Percentiles rank a stretch among this genome's conserved stretches.
These are phyloP conservation scores for Musa balbisiana DNA, from an alignment of 202 grass and related monocot genomes.

Conservation along the genomic window DNA sequence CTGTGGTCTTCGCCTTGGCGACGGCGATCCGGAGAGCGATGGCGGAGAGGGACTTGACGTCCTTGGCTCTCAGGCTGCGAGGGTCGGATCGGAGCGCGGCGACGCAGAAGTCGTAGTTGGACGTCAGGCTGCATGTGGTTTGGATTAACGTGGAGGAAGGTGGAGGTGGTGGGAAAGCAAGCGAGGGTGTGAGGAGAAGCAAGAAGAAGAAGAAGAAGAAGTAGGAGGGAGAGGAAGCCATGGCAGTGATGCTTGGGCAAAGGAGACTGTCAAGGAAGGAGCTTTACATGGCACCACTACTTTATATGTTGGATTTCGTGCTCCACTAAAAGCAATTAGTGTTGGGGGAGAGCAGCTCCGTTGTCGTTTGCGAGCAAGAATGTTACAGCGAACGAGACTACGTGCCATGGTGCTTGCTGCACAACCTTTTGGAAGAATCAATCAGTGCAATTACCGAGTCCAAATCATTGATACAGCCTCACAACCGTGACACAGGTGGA, in stretches of 20 bases:
- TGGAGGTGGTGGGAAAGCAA: background rate
- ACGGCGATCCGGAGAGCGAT: background rate
- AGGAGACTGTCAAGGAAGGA: background rate
- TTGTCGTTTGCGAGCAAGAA: too few relatives aligned
- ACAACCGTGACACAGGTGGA: too few relatives aligned
- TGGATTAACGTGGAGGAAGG: background rate
- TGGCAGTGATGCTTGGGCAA: too few relatives aligned
- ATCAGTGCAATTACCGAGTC: too few relatives aligned
- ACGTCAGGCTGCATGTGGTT: constrained; percentile 4
- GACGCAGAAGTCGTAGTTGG: constrained; percentile 17
- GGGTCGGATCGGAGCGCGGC: constrained; percentile 8
- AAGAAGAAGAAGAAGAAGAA: background rate
- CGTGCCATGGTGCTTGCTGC: too few relatives aligned
- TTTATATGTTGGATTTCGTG: too few relatives aligned
- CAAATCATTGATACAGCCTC: too few relatives aligned
- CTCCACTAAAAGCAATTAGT: too few relatives aligned
- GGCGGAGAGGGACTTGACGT: constrained; percentile 7
- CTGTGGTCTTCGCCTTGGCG: background rate
- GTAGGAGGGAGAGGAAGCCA: too few relatives aligned
- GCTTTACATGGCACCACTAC: background rate
- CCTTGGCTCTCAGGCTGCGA: constrained; percentile 6
- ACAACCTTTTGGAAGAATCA: too few relatives aligned
- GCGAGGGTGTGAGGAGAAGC: background rate
- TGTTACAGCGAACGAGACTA: too few relatives aligned
- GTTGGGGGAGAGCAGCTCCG: too few relatives aligned